These are phyloP conservation scores for Schwanniomyces occidentalis DNA, from an alignment of 805 yeast genomes.

Conservation along the genomic window DNA sequence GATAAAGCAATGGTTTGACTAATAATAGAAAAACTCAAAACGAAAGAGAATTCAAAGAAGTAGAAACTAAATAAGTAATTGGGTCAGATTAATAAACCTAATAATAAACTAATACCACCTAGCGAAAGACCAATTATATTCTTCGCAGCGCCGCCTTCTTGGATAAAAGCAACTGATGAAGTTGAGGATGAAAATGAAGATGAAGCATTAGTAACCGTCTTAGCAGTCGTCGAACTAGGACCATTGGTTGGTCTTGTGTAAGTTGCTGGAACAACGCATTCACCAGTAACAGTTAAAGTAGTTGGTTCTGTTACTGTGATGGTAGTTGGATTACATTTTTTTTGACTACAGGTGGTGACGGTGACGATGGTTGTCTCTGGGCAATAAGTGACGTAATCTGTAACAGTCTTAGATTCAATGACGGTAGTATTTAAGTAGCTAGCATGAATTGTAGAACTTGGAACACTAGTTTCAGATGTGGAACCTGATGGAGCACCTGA, in stretches of 20 bases:
- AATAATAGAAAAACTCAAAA: too few relatives aligned
- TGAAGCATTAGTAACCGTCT: too few relatives aligned
- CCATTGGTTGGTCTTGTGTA: conserved; percentile 10
- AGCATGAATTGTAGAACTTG: neutral
- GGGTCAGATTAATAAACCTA: too few relatives aligned
- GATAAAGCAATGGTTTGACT: too few relatives aligned
- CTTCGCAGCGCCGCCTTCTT: too few relatives aligned
- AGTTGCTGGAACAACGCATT: conserved; percentile 61
- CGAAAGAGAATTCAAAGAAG: too few relatives aligned
- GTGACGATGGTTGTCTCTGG: conserved; percentile 65
- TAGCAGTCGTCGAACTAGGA: too few relatives aligned
- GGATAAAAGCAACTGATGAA: too few relatives aligned
- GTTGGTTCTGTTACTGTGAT: conserved; percentile 70
- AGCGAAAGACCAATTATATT: too few relatives aligned
- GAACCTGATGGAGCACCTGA: neutral
- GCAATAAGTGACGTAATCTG: conserved; percentile 60
- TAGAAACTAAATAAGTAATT: too few relatives aligned
- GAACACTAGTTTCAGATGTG: neutral
- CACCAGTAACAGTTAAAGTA: conserved; percentile 78
- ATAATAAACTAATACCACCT: too few relatives aligned
- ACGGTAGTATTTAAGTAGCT: conserved; percentile 10
- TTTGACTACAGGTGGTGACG: conserved; percentile 44
- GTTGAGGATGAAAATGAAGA: too few relatives aligned
- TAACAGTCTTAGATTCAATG: conserved; percentile 49
- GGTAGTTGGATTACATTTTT: conserved; percentile 34